Base-by-base conservation (phyloP, 75 land plant species). In the Picea glauca region DNA sequence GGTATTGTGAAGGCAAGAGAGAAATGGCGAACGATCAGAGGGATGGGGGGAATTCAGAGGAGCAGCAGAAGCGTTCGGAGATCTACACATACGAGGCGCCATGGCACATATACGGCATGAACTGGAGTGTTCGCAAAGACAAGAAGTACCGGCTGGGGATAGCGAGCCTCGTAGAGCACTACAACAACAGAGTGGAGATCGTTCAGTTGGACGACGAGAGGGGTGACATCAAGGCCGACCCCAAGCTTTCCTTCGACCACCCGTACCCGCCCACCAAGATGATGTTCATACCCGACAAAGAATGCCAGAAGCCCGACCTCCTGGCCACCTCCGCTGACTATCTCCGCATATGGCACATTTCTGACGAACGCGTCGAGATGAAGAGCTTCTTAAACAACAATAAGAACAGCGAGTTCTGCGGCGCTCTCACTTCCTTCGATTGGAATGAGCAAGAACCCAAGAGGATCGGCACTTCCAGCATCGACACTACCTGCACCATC, bases 211-310 rank as follows among this genome's bases (percentile, higher is more conserved):
- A 87, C 81, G 88, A 85, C 17, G 84, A 85, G 43, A 81, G 82
- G 35, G 80, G 81, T 13, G 83, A 85, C 59, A 81, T 87, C 66
- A 80, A 79, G 74, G 76, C 81, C 13, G 88, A 87, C 54, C 83
- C 88, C 15, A 60, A 65, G 81, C 70, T 87, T 40, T 68, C 76
- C 21, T 87, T 87, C 66, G 88, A 85, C n/a, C 88, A 87, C 13
- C 87, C 88, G 17, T 87, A 85, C 64, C 88, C 88, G 5, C 77
- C 88, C 67, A 87, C 88, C 3, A 87, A 87, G 73, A 79, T 87
- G 66, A 87, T 87, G 88, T 87, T 87, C 75, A 77, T 87, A 33
- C 88, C 88, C 3, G 88, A 87, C 58, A 87, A 87, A 62, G 88
- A 87, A 15, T 87, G 88, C 38, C 83, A 77, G 72, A 85, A 81